phyloP scores from a whole-genome alignment of 352 stramenopile species.

The Phytophthora hibernalis region DNA sequence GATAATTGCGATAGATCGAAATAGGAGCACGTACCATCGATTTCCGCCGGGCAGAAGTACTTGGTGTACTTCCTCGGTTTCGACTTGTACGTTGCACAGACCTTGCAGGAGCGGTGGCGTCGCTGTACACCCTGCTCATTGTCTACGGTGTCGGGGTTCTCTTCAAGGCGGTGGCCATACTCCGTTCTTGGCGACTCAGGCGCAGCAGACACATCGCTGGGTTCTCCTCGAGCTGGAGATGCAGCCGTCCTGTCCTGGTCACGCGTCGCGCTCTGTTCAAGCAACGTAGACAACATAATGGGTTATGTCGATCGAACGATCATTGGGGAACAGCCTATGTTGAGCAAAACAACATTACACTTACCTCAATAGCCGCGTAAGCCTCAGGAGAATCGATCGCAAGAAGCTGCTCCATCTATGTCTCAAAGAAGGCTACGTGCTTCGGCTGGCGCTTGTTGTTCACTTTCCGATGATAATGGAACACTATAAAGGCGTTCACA shows the following conservation, averaged over 20 bases:
- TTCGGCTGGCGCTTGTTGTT: background rate
- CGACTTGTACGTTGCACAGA: conserved; percentile 1
- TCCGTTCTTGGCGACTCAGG: background rate
- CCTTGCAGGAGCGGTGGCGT: background rate
- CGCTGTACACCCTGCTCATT: background rate
- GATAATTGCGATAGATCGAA: too few species aligned
- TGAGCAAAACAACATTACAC: background rate
- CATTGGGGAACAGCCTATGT: too few species aligned
- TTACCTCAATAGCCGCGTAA: background rate
- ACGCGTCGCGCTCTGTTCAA: background rate
- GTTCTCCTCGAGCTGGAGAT: background rate
- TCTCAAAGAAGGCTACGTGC: conserved; percentile 18
- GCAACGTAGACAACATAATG: conserved; percentile 3
- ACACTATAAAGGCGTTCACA: conserved; percentile 29
- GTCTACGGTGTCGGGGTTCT: conserved; percentile 4
- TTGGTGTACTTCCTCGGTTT: conserved; percentile 9
- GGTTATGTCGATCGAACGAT: too few species aligned
- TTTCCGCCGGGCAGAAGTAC: conserved; percentile 7
- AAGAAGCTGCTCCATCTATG: conserved; percentile 16
- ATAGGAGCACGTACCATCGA: conserved; percentile 2
- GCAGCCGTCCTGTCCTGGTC: background rate
- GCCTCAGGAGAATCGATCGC: conserved; percentile 8
- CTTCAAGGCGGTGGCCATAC: background rate
- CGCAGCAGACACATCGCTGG: background rate
- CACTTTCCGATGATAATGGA: background rate